Percentiles rank a stretch among this genome's conserved stretches.
phyloP scores from a whole-genome alignment of 179 eudicot species.

The Monotropa hypopitys region DNA sequence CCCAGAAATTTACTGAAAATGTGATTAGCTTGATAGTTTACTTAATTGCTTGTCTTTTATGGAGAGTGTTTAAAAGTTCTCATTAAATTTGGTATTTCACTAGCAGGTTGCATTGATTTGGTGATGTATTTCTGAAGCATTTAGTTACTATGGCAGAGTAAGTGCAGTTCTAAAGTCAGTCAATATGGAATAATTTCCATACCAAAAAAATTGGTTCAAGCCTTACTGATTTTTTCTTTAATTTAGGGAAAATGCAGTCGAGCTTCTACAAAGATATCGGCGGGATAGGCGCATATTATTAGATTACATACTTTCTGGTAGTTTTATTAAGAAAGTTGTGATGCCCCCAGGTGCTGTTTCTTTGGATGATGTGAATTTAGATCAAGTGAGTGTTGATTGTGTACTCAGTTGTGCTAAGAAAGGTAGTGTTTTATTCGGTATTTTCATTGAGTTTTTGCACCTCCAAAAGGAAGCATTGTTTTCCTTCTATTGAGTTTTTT shows the following conservation, averaged over 20 bases:
- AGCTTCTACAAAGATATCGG: slow-evolving; percentile 68
- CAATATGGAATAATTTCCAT: not conserved
- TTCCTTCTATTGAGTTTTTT: slow-evolving; percentile 1
- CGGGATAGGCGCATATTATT: slow-evolving; percentile 82
- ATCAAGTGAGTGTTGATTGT: slow-evolving; percentile 95
- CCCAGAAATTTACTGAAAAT: not conserved
- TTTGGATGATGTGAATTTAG: slow-evolving; percentile 93
- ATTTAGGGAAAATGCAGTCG: slow-evolving; percentile 62
- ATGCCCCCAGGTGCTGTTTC: slow-evolving; percentile 98
- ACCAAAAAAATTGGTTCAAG: not conserved
- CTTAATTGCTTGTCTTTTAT: not conserved
- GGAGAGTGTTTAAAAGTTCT: not conserved
- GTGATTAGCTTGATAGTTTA: not conserved
- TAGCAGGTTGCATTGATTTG: not conserved
- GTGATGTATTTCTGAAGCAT: slow-evolving; percentile 7
- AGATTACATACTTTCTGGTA: slow-evolving; percentile 77
- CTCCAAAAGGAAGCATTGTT: not conserved
- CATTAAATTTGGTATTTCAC: not conserved
- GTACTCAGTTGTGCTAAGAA: slow-evolving; percentile 71
- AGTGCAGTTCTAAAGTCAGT: slow-evolving; percentile 1
- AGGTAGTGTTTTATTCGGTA: slow-evolving; percentile 29
- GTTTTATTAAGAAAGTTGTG: slow-evolving; percentile 85
- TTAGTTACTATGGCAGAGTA: slow-evolving; percentile 36
- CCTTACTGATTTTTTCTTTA: not conserved
- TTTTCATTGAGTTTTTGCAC: not conserved